These are phyloP conservation scores for Paramecium tetraurelia DNA, from an alignment of 73 alveolate genomes.

Conservation along the genomic window DNA sequence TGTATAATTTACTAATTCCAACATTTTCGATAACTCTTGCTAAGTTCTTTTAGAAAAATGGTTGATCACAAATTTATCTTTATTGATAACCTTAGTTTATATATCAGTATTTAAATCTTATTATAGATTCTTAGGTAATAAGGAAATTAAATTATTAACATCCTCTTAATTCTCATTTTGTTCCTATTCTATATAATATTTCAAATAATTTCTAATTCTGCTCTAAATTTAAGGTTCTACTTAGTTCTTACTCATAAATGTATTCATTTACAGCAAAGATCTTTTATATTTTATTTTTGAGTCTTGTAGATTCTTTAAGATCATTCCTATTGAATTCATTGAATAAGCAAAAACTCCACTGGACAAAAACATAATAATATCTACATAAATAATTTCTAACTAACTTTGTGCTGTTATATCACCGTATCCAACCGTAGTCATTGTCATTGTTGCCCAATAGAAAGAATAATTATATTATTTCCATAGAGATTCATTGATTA, in stretches of 20 bases:
- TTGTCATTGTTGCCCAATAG: constrained; percentile 51
- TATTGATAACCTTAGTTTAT: constrained; percentile 19
- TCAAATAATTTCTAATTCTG: constrained; percentile 45
- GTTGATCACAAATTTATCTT: constrained; percentile 19
- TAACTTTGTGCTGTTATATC: constrained; percentile 48
- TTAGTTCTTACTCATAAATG: constrained; percentile 45
- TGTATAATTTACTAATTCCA: constrained; percentile 1
- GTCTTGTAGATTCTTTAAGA: background rate
- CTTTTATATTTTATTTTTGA: background rate
- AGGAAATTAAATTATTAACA: background rate
- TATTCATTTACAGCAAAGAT: constrained; percentile 12
- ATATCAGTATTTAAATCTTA: constrained; percentile 38
- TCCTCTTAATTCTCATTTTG: constrained; percentile 23
- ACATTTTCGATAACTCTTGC: background rate
- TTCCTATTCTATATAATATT: constrained; percentile 41
- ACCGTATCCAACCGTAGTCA: constrained; percentile 66
- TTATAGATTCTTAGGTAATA: background rate
- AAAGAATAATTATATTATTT: background rate
- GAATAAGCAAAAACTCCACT: constrained; percentile 58
- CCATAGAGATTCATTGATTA: background rate
- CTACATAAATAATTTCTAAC: constrained; percentile 24
- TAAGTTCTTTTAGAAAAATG: constrained; percentile 18
- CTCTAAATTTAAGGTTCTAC: background rate
- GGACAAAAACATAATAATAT: constrained; percentile 20
- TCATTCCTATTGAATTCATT: constrained; percentile 55